phyloP scores from a whole-genome alignment of 306 rosid species.

The Trifolium fragiferum region DNA sequence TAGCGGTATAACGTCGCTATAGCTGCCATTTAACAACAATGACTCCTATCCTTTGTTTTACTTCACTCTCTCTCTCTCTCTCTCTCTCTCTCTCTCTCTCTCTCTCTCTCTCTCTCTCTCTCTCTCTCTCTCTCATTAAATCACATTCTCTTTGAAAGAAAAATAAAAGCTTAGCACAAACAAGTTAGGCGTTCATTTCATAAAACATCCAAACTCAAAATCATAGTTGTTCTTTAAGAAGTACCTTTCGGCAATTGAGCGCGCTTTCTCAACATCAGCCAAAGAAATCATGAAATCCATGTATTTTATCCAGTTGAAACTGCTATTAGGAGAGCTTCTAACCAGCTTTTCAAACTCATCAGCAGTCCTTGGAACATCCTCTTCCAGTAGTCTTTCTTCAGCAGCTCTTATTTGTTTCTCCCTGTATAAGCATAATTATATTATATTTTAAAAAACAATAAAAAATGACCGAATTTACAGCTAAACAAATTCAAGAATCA shows the following conservation, averaged over 20 bases:
- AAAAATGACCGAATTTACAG: constrained; percentile 6
- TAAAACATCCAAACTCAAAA: constrained; percentile 15
- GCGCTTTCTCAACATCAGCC: constrained; percentile 91
- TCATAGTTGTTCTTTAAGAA: neutral
- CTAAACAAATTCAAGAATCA: constrained; percentile 24
- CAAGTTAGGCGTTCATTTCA: neutral
- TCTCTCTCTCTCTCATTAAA: neutral
- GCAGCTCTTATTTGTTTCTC: constrained; percentile 78
- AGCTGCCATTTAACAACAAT: too few species aligned
- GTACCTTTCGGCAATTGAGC: constrained; percentile 90
- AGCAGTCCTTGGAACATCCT: constrained; percentile 78
- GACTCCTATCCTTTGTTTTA: neutral
- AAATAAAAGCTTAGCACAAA: neutral
- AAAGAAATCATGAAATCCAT: constrained; percentile 78
- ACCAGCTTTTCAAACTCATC: constrained; percentile 94
- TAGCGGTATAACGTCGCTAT: too few species aligned
- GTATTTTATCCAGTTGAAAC: constrained; percentile 86
- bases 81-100: too few species aligned
- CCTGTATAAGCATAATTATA: constrained; percentile 49
- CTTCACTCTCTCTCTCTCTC: neutral
- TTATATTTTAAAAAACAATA: neutral
- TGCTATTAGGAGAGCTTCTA: constrained; percentile 89
- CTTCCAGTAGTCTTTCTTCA: constrained; percentile 83
- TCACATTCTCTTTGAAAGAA: neutral
- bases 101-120: too few species aligned